These are phyloP conservation scores for Penicillium sp. DNA, from an alignment of 2,329 filamentous ascomycete species.

Conservation along the genomic window DNA sequence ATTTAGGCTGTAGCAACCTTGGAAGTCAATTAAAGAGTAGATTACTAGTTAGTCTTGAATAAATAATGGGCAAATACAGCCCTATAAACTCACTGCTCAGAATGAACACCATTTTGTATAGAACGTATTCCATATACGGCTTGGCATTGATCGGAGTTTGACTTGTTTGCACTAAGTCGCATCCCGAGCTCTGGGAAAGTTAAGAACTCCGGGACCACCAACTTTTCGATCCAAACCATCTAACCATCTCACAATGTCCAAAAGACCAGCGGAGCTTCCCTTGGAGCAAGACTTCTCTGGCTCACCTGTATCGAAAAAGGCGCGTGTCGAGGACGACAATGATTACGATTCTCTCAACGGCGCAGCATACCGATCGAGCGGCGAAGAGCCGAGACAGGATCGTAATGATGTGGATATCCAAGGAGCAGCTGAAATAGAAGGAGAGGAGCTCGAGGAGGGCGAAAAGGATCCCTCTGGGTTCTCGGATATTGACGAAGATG, in stretches of 20 bases:
- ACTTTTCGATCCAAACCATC: slow-evolving; percentile 9
- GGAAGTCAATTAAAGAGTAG: slow-evolving; percentile 2
- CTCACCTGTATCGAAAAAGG: slow-evolving; percentile 48
- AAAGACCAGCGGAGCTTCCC: slow-evolving; percentile 47
- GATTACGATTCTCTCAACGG: slow-evolving; percentile 26
- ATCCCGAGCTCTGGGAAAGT: slow-evolving; percentile 18
- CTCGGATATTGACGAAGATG: slow-evolving; percentile 39
- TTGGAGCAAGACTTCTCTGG: slow-evolving; percentile 37
- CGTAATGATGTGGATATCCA: slow-evolving; percentile 38
- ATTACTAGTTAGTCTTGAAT: not conserved
- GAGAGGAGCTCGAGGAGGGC: slow-evolving; percentile 43
- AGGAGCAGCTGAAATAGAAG: slow-evolving; percentile 71
- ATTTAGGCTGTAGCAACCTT: slow-evolving; percentile 5
- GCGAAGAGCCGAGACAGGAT: slow-evolving; percentile 36
- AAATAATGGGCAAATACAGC: not conserved
- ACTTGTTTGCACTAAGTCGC: slow-evolving; percentile 21
- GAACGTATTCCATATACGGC: not conserved
- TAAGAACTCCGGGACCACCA: slow-evolving; percentile 8
- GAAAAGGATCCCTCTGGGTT: slow-evolving; percentile 26
- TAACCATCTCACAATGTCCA: slow-evolving; percentile 41
- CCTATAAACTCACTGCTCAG: not conserved
- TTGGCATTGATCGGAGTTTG: slow-evolving; percentile 14
- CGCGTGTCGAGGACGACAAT: slow-evolving; percentile 39
- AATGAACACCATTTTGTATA: not conserved
- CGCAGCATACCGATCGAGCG: slow-evolving; percentile 25